Evolutionary conservation across 345 rosid genomes (phyloP), one percentile per base, ranked within the genome.

Genomic region (Excoecaria cochinchinensis): DNA sequence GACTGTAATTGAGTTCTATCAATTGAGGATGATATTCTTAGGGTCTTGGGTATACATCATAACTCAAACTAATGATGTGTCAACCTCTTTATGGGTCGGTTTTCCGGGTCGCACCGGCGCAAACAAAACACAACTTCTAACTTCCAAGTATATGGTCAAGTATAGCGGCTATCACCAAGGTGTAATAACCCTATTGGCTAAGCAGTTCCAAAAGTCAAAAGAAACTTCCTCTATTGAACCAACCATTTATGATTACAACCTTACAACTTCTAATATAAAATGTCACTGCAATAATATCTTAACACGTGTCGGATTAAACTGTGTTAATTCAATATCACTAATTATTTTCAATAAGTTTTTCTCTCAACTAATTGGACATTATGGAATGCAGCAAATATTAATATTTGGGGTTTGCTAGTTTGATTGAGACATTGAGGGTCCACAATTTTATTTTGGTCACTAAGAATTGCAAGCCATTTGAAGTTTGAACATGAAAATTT

Each of bases 401-500:
- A 68, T 44, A 0, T 12, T 11, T 4, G 59, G 70, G 70, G 14
- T 36, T 76, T 67, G 78, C 78, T 15, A 44, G 12, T 44, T 11
- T 19, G 64, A 48, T 50, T 6, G 64, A 51, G 72, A 58, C 56
- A 25, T 48, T 15, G 36, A 58, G 74, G 70, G 53, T 19, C 59
- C 67, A 46, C 46, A 14, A 2, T 4, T 16, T 9, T 59, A 19
- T 38, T 50, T 51, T n/a, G 60, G 58, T 67, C 67, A 19, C 13
- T 24, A 48, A 10, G 50, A 62, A 62, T 42, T 19, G 19, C 6
- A 62, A 19, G 15, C 17, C 40, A 2, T 31, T 4, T 69, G 80
- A 70, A 65, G 31, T 31, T 4, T 69, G 80, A 70, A 65, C 21
- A 9, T 24, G 25, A 74, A 56, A 65, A 77, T 71, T 83, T 83